A percentile compares a stretch with the other conserved stretches of the same genome.
Evolutionary conservation across 2,329 filamentous ascomycete species (phyloP).

Genomic region (Aspergillus terreus): DNA sequence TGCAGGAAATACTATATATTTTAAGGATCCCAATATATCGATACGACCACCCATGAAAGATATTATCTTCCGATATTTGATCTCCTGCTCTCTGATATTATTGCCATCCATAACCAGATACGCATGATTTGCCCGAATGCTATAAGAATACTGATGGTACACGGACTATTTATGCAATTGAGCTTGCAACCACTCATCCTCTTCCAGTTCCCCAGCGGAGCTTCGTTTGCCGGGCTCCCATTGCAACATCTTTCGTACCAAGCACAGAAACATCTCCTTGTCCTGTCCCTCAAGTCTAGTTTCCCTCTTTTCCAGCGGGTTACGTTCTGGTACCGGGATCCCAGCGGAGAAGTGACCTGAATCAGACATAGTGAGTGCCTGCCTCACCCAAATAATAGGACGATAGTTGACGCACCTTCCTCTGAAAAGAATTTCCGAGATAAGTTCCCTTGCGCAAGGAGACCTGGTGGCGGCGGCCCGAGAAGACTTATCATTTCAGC

Average conservation of each 20-base stretch:
- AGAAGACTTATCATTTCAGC: conserved; percentile 48
- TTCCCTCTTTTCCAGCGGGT: conserved; percentile 37
- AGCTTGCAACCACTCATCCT: conserved; percentile 27
- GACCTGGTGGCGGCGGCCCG: conserved; percentile 37
- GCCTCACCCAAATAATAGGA: neutral
- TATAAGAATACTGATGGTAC: no score
- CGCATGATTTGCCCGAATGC: no score
- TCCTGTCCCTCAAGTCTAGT: conserved; percentile 33
- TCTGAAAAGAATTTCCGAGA: conserved; percentile 40
- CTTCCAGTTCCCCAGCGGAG: conserved; percentile 25
- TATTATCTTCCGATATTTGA: no score
- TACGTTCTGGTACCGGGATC: conserved; percentile 16
- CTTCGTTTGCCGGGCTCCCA: conserved; percentile 31
- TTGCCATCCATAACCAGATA: no score
- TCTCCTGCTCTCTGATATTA: no score
- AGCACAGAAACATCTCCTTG: conserved; percentile 25
- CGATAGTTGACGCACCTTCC: conserved; percentile 24
- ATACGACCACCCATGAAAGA: no score
- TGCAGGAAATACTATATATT: no score
- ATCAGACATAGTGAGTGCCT: conserved; percentile 4
- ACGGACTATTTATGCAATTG: neutral
- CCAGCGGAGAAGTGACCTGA: conserved; percentile 25
- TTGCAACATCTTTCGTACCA: conserved; percentile 36
- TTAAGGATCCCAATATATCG: no score
- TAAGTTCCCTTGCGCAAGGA: conserved; percentile 31